Base-by-base conservation (phyloP, 2,329 filamentous ascomycete species). In the Aspergillus fumigatiaffinis region DNA sequence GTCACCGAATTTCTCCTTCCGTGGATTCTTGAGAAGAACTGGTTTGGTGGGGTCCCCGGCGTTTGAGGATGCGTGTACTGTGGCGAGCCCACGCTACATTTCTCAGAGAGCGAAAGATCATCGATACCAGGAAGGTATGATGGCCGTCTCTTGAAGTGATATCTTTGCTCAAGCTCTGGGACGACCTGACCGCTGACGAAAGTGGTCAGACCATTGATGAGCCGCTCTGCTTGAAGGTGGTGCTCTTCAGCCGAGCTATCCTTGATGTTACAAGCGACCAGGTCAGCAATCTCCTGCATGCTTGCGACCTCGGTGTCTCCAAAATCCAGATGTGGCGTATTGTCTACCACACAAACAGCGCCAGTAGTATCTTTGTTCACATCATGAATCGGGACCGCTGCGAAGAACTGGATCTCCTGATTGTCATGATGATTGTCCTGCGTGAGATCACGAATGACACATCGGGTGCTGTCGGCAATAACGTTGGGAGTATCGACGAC, bases 331-430 rank as follows among this genome's bases (percentile, higher is more conserved):
- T 83, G 79, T 0, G 82, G 79, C 23, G 76, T 76, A 48, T 85
- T 79, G 62, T 87, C 84, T 0, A 85, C 75, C 1, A 88, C 80
- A 51, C 81, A 80, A 58, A 84, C 85, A 4, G 78, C 79, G 9
- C 86, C 86, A 51, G 88, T 84, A 23, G 79, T 75, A 55, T 81
- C 78, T 25, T 82, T 80, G 41, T 77, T 78, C 1, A 78, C 78
- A 6, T 81, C 83, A 46, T 78, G 76, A 49, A 89, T 81, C 0
- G 86, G 86, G 0, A 87, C 84, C n/a, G 81, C 81, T 5, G 81
- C 82, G 60, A 85, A 83, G 66, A 85, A 84, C 49, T 73, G 70
- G 20, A 76, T 72, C 7, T 67, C 64, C 23, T 72, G 70, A 23
- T 70, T 54, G 51, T 70, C 72, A 53, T 74, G 75, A 23, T 60